Base-by-base conservation (phyloP, 2,329 filamentous ascomycete genomes). In the Periconia macrospinosa region DNA sequence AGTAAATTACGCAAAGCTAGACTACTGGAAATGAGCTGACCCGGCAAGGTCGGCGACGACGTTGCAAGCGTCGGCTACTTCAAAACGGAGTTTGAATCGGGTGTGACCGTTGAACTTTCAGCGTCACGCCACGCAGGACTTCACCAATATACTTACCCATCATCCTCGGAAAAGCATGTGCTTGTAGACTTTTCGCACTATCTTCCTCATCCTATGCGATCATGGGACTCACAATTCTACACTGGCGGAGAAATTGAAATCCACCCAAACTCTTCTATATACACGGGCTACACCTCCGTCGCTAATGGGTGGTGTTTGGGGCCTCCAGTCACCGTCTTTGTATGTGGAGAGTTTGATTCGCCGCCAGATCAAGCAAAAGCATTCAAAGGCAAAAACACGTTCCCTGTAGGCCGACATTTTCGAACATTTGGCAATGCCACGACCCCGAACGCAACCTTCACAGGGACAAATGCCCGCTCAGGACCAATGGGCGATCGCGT, bases 121-220 rank as follows among this genome's bases (percentile, higher is more conserved):
- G 68, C 72, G 5, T 68, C 69, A 10, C 60, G 71, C n/a, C 72
- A 75, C 51, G 68, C 73, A 35, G 74, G 72, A 6, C 47, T 75
- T 1, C 57, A 74, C 18, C 69, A 68, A 41, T 76, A 76, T 54
- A 70, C 63, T 0, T 76, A 66, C 30, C 76, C 79, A 0, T 50
- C 60, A 20, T 40, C 52, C n/a, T 55, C 72, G 2, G 72, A 74
- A 6, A 74, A 71, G 13, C 75, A 79, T 30, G 60, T 81, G 6
- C 58, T 81, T 2, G 74, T 81, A 0, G 79, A 82, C 53, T 64
- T 79, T 11, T 78, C 80, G 43, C 82, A 83, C 58, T 73, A 72
- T 40, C 47, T 73, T 6, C 71, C 71, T 2, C 61, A 72, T 46
- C 61, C 61, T 7, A 70, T 61, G 6, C 61, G 71, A 2, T 60